Evolutionary conservation across 192 early-diverging fungal species (phyloP), one percentile per base, ranked within the genome.

Genomic region (Dissophora globulifera): DNA sequence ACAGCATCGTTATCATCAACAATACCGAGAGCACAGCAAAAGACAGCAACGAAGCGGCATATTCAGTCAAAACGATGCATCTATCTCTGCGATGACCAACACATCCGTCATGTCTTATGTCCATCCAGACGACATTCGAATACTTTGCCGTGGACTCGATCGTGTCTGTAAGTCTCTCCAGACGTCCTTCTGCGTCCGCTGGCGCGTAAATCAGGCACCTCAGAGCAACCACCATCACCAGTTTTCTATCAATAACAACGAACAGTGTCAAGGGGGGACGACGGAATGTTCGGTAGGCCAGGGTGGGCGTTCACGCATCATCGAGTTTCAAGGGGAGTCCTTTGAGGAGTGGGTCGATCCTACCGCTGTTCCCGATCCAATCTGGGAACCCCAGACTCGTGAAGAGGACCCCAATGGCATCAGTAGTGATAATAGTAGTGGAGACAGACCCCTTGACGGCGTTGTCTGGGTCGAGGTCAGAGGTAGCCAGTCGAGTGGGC

Each of bases 271-370:
- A n/a, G n/a, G n/a, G n/a, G n/a, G n/a, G n/a, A n/a, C n/a, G n/a
- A n/a, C n/a, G n/a, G n/a, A n/a, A n/a, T n/a, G n/a, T n/a, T n/a
- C n/a, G n/a, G n/a, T n/a, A n/a, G n/a, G n/a, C n/a, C n/a, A n/a
- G n/a, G n/a, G n/a, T n/a, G n/a, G n/a, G n/a, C n/a, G n/a, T n/a
- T n/a, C 33, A 15, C 47, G 47, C 38, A 3, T 20, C 20, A 76
- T 76, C 25, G 72, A 67, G 26, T 76, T 67, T 38, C 50, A 76
- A 43, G 72, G 72, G 13, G 63, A 67, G 26, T n/a, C 27, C 5
- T 76, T 50, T 61, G 63, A 76, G 26, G 72, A 76, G n/a, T 76
- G 64, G 52, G 33, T 62, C 11, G 69, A 71, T 62, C 69, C 59
- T 0, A 71, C 59, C 4, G 58, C 55, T 15, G 29, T 33, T 0